Conservation (phyloP, 257 asterid species). For the Solanum medicagineum region DNA sequence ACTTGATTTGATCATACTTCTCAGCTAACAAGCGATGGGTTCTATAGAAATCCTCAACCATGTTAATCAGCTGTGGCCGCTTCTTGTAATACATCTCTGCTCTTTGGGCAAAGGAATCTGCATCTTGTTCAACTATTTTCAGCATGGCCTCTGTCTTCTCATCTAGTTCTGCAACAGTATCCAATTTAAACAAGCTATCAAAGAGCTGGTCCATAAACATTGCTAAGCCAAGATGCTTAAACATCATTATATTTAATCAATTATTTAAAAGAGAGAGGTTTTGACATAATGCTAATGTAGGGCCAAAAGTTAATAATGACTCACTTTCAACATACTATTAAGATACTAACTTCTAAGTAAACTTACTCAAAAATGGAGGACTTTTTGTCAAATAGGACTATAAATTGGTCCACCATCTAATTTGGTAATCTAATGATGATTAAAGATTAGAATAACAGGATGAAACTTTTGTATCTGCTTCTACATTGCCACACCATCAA, state of each 20-base stretch:
- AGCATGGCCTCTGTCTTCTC: slow-evolving; percentile 57
- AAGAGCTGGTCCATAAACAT: not conserved
- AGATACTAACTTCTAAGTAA: not conserved
- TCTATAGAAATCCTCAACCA: slow-evolving; percentile 74
- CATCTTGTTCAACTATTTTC: slow-evolving; percentile 68
- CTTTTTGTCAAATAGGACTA: not conserved
- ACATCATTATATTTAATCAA: not conserved
- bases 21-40: slow-evolving; percentile 80
- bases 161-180: slow-evolving; percentile 40
- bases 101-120: slow-evolving; percentile 79
- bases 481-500: not conserved
- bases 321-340: not conserved
- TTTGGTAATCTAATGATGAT: not conserved
- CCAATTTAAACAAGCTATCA: not conserved
- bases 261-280: not conserved
- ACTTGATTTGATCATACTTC: slow-evolving; percentile 47
- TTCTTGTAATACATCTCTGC: slow-evolving; percentile 88
- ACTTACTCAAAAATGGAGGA: not conserved
- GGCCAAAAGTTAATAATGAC: not conserved
- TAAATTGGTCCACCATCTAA: not conserved
- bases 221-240: not conserved
- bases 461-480: not conserved
- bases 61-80: slow-evolving; percentile 70
- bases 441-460: not conserved
- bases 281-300: not conserved